A percentile compares a stretch with the other conserved stretches of the same genome.
These are phyloP conservation scores for Phyllosticta citribraziliensis DNA, from an alignment of 2,329 filamentous ascomycete genomes.

Conservation along the genomic window DNA sequence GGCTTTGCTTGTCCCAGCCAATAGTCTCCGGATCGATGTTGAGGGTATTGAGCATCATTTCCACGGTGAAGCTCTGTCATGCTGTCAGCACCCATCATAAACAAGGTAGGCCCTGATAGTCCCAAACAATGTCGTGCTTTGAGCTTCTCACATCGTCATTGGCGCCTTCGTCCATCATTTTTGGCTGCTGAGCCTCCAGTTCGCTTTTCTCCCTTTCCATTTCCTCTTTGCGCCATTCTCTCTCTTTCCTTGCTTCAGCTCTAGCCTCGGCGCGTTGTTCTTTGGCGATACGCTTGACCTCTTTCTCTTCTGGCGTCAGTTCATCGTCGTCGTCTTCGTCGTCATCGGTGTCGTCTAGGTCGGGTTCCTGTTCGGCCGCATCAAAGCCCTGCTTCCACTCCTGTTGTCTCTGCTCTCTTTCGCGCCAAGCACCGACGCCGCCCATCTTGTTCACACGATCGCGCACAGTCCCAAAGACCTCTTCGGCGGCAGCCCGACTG, in stretches of 20 bases:
- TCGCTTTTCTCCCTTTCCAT: slow-evolving; percentile 29
- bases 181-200: slow-evolving; percentile 25
- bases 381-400: slow-evolving; percentile 28
- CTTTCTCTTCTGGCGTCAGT: slow-evolving; percentile 22
- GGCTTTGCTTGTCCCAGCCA: slow-evolving; percentile 48
- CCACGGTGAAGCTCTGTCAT: slow-evolving; percentile 54
- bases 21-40: slow-evolving; percentile 55
- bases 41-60: slow-evolving; percentile 56
- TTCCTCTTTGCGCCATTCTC: slow-evolving; percentile 24
- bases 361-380: slow-evolving; percentile 22
- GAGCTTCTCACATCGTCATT: slow-evolving; percentile 31
- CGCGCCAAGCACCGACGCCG: slow-evolving; percentile 47
- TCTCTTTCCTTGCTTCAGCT: slow-evolving; percentile 28
- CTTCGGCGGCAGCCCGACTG: slow-evolving; percentile 55
- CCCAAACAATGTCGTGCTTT: neutral
- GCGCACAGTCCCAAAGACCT: slow-evolving; percentile 51
- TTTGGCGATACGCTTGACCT: slow-evolving; percentile 23
- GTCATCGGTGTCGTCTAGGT: slow-evolving; percentile 17
- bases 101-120: neutral
- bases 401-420: slow-evolving; percentile 25
- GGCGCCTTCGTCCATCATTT: slow-evolving; percentile 21
- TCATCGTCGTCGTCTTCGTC: slow-evolving; percentile 28
- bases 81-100: neutral
- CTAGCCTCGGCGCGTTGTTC: slow-evolving; percentile 37
- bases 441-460: slow-evolving; percentile 55